Conservation (phyloP, 2,329 filamentous ascomycete genomes). For the Sarocladium oryzae region DNA sequence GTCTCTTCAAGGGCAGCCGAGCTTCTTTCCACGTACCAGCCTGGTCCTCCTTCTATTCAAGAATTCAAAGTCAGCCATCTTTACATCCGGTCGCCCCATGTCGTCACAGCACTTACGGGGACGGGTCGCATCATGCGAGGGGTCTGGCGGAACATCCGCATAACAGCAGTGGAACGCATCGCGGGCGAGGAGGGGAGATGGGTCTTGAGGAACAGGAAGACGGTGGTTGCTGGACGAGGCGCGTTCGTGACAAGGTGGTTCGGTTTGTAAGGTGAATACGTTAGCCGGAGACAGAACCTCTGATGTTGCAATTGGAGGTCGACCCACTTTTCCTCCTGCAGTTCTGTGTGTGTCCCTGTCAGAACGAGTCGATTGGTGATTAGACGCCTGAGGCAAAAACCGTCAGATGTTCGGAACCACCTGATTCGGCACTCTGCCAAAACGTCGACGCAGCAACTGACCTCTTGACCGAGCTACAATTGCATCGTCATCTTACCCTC, state of each 20-base stretch:
- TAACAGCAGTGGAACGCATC: slow-evolving; percentile 60
- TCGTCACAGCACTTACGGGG: slow-evolving; percentile 49
- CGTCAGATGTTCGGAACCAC: slow-evolving; percentile 26
- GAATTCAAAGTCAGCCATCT: neutral
- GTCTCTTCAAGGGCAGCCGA: slow-evolving; percentile 13
- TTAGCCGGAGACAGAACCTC: slow-evolving; percentile 18
- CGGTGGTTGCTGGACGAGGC: slow-evolving; percentile 17
- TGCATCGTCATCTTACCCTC: slow-evolving; percentile 27
- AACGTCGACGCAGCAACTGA: slow-evolving; percentile 28
- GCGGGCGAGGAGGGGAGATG: slow-evolving; percentile 27
- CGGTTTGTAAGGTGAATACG: slow-evolving; percentile 10
- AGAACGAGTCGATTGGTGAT: slow-evolving; percentile 25
- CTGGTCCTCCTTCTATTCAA: slow-evolving; percentile 57
- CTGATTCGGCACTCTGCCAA: slow-evolving; percentile 30
- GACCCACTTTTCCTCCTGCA: slow-evolving; percentile 22
- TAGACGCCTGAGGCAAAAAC: slow-evolving; percentile 33
- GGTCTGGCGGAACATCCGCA: slow-evolving; percentile 63
- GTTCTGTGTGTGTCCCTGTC: slow-evolving; percentile 13
- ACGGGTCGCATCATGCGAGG: slow-evolving; percentile 62
- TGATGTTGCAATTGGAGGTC: slow-evolving; percentile 28
- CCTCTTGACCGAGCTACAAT: slow-evolving; percentile 24
- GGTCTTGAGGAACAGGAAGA: slow-evolving; percentile 19
- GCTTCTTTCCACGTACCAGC: slow-evolving; percentile 46
- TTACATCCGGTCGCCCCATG: slow-evolving; percentile 13
- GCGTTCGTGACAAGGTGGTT: slow-evolving; percentile 10